These are phyloP conservation scores for Zygnema cylindricum DNA, from an alignment of 139 green algal genomes.

Conservation along the genomic window DNA sequence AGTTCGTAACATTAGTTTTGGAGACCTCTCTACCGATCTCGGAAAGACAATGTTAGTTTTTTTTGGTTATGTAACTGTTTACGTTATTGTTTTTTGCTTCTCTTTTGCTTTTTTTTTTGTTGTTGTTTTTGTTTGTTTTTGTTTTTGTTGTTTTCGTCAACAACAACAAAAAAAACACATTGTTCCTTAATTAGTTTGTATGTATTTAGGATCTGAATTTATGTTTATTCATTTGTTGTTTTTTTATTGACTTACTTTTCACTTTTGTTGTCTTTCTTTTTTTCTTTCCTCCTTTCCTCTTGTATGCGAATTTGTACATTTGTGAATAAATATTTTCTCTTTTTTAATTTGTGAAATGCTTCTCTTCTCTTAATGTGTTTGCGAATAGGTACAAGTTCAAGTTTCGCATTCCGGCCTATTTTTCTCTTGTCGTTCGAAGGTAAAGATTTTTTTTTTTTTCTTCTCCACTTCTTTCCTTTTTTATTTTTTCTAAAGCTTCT, in stretches of 20 bases:
- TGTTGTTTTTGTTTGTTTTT: not conserved
- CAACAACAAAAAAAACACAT: too few species aligned
- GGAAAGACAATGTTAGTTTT: slow-evolving; percentile 42
- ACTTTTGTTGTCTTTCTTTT: not conserved
- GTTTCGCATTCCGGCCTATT: slow-evolving; percentile 59
- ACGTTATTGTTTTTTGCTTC: not conserved
- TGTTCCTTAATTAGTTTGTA: too few species aligned
- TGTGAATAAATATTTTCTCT: not conserved
- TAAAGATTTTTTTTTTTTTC: too few species aligned
- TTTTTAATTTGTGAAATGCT: not conserved
- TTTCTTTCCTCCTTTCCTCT: not conserved
- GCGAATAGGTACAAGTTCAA: slow-evolving; percentile 49
- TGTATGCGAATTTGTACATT: not conserved
- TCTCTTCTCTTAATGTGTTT: not conserved
- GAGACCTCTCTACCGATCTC: slow-evolving; percentile 50
- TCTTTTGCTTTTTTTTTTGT: not conserved
- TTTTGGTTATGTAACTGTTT: not conserved
- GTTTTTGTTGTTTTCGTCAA: too few species aligned
- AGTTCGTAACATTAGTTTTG: slow-evolving; percentile 60
- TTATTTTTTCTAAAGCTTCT: too few species aligned
- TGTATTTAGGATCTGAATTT: too few species aligned
- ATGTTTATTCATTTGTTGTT: too few species aligned
- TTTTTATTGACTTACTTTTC: not conserved
- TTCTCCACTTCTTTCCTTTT: too few species aligned
- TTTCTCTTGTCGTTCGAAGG: slow-evolving; percentile 52